Percentiles rank a stretch among this genome's conserved stretches.
Conservation (phyloP, 495 filamentous ascomycete species). For the Podospora pseudoanserina region DNA sequence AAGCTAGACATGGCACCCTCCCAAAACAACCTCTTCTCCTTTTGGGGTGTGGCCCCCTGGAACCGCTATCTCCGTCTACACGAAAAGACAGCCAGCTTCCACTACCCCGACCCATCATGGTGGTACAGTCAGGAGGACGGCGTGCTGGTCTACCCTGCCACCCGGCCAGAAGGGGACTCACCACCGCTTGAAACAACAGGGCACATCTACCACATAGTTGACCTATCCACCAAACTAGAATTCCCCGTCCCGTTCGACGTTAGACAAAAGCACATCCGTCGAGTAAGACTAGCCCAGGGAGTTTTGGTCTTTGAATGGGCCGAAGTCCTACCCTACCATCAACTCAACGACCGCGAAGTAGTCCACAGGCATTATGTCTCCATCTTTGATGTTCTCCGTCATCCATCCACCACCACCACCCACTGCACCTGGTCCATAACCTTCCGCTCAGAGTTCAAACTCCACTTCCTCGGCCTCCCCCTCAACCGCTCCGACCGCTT, state of each 20-base stretch:
- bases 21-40: conserved; percentile 35
- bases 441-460: conserved; percentile 66
- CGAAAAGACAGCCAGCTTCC: conserved; percentile 38
- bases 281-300: conserved; percentile 53
- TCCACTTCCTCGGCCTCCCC: conserved; percentile 60
- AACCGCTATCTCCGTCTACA: conserved; percentile 51
- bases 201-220: conserved; percentile 49
- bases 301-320: conserved; percentile 66
- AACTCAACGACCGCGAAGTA: conserved; percentile 54
- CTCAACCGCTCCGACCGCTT: conserved; percentile 59
- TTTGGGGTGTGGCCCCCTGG: conserved; percentile 51
- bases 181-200: conserved; percentile 18
- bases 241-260: conserved; percentile 55
- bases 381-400: conserved; percentile 51
- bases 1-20: conserved; percentile 40
- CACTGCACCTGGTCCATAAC: conserved; percentile 42
- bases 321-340: conserved; percentile 54
- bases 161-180: conserved; percentile 26
- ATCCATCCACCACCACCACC: not conserved
- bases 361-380: conserved; percentile 65
- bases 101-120: conserved; percentile 58
- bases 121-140: conserved; percentile 54
- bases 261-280: conserved; percentile 52
- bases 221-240: conserved; percentile 46
- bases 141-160: conserved; percentile 52